Conservation (phyloP, 345 rosid genomes). For the Alliaria petiolata region DNA sequence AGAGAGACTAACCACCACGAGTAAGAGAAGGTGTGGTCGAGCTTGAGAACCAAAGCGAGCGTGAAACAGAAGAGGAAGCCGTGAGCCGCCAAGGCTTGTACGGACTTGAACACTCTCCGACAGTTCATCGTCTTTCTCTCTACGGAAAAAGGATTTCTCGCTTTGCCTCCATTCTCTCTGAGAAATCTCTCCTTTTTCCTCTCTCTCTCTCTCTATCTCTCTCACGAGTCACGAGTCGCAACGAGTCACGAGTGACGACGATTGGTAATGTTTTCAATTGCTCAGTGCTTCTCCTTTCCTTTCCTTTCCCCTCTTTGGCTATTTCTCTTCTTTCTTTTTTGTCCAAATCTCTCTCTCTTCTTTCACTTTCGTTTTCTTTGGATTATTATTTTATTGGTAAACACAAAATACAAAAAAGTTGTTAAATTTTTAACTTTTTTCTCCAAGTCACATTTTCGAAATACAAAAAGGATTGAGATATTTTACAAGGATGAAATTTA, state of each 20-base stretch:
- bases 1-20: slow-evolving; percentile 79
- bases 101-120: slow-evolving; percentile 84
- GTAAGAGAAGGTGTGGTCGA: slow-evolving; percentile 46
- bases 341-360: no score
- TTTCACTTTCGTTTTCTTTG: neutral
- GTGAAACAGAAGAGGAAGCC: slow-evolving; percentile 68
- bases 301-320: neutral
- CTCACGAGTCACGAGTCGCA: neutral
- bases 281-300: no score
- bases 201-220: neutral
- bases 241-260: neutral
- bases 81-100: slow-evolving; percentile 81
- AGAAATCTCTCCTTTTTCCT: neutral
- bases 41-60: slow-evolving; percentile 70
- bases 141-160: neutral
- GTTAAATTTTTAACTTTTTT: no score
- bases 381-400: neutral
- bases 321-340: neutral
- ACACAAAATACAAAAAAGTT: neutral
- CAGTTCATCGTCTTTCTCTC: slow-evolving; percentile 53
- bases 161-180: slow-evolving; percentile 11
- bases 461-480: no score
- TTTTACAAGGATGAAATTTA: no score
- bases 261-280: slow-evolving; percentile 12
- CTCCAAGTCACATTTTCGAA: no score